These are phyloP conservation scores for Chlamydomonas schloesseri DNA, from an alignment of 139 green algal genomes.

Conservation along the genomic window DNA sequence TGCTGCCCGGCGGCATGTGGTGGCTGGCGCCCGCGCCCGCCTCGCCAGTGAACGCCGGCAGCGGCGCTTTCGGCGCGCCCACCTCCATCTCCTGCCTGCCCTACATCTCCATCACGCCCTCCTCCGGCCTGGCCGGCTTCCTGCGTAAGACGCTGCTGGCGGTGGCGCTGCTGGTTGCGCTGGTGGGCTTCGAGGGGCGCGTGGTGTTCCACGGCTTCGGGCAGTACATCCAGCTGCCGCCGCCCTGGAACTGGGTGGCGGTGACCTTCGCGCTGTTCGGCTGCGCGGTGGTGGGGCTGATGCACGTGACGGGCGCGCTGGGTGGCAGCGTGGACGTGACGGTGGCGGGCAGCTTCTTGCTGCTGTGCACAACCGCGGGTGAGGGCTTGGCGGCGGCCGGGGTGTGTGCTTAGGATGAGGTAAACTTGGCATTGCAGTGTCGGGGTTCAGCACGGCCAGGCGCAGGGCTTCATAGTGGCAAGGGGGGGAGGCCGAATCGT, in stretches of 20 bases:
- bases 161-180: conserved; percentile 60
- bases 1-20: conserved; percentile 82
- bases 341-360: conserved; percentile 59
- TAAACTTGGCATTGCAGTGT: too few species aligned
- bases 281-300: conserved; percentile 64
- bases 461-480: too few species aligned
- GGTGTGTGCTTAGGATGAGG: too few species aligned
- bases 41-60: conserved; percentile 25
- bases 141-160: conserved; percentile 21
- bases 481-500: too few species aligned
- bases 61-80: neutral
- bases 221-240: conserved; percentile 91
- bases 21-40: conserved; percentile 72
- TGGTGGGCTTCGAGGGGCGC: conserved; percentile 88
- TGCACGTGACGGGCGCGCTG: conserved; percentile 69
- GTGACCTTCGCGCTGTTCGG: conserved; percentile 87
- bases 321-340: conserved; percentile 62
- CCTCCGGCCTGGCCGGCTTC: conserved; percentile 46
- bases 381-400: too few species aligned
- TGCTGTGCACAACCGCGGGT: conserved; percentile 71
- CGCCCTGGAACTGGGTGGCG: conserved; percentile 87
- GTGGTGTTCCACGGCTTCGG: conserved; percentile 93
- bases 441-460: too few species aligned
- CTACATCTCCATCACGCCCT: conserved; percentile 13
- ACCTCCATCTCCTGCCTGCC: neutral